Evolutionary conservation across 176 grass and related monocot genomes (phyloP).

Genomic region (Coix lacrymajobi): DNA sequence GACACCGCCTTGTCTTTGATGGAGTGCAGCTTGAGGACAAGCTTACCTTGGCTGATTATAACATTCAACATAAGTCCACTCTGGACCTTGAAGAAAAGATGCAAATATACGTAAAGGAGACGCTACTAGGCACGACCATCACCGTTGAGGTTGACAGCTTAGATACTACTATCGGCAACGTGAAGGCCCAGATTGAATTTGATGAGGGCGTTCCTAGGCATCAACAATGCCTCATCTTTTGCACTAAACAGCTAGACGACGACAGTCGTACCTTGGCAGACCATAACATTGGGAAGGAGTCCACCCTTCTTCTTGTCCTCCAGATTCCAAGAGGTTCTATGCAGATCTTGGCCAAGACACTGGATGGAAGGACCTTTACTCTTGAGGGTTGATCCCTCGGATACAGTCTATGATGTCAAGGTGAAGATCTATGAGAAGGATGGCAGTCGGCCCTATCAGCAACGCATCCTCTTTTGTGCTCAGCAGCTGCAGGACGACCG

Average conservation of each 20-base stretch:
- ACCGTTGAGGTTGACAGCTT: background rate
- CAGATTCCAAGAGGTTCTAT: background rate
- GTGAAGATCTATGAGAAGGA: background rate
- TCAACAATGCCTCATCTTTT: background rate
- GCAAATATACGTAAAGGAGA: background rate
- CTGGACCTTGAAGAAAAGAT: background rate
- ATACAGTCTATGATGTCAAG: background rate
- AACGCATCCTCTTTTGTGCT: background rate
- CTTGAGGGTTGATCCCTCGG: background rate
- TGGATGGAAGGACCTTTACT: too few relatives aligned
- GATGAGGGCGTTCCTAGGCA: background rate
- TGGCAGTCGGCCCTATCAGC: background rate
- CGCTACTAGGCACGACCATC: background rate
- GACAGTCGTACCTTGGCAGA: background rate
- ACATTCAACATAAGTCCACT: background rate
- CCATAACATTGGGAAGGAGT: background rate
- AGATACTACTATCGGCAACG: background rate
- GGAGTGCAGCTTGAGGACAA: background rate
- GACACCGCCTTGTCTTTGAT: background rate
- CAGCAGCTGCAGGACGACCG: background rate
- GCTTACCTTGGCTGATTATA: background rate
- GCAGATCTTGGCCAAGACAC: too few relatives aligned
- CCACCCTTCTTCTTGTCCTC: background rate
- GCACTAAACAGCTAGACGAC: background rate
- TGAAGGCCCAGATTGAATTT: background rate